Conservation (phyloP, 192 early-diverging fungal genomes). For the Umbelopsis vinacea region DNA sequence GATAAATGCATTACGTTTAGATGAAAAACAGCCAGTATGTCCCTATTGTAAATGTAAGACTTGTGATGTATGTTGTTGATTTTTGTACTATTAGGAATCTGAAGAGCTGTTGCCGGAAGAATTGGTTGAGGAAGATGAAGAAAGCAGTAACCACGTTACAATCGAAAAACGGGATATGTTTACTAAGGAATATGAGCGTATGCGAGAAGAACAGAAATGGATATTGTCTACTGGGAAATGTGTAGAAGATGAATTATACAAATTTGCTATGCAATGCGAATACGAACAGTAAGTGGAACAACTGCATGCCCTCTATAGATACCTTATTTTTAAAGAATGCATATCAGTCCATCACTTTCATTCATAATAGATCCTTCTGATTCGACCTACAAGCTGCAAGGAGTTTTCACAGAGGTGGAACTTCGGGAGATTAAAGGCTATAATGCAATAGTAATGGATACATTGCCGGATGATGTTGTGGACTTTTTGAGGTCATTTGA, state of each 20-base stretch:
- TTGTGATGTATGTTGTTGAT: not conserved
- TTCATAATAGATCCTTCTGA: conserved; percentile 35
- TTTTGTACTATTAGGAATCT: not conserved
- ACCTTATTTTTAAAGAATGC: too few relatives aligned
- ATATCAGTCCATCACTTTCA: conserved; percentile 18
- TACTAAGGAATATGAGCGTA: conserved; percentile 23
- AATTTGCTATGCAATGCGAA: conserved; percentile 30
- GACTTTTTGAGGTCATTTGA: conserved; percentile 25
- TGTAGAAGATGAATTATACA: conserved; percentile 36
- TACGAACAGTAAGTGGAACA: conserved; percentile 38
- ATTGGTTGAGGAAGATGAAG: not conserved
- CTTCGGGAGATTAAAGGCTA: conserved; percentile 30
- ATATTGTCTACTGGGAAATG: conserved; percentile 28
- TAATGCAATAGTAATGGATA: conserved; percentile 4
- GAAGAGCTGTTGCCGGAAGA: not conserved
- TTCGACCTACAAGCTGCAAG: conserved; percentile 21
- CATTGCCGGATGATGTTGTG: conserved; percentile 24
- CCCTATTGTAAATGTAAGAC: not conserved
- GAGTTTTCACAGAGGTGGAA: conserved; percentile 28
- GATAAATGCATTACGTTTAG: not conserved
- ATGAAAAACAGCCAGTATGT: not conserved
- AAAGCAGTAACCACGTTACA: conserved; percentile 20
- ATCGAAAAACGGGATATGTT: conserved; percentile 10
- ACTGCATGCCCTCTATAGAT: too few relatives aligned
- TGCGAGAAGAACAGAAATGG: conserved; percentile 34